Percentiles rank a stretch among this genome's conserved stretches.
Evolutionary conservation across 2,329 filamentous ascomycete genomes (phyloP).

Genomic region (Cladophialophora exuberans): DNA sequence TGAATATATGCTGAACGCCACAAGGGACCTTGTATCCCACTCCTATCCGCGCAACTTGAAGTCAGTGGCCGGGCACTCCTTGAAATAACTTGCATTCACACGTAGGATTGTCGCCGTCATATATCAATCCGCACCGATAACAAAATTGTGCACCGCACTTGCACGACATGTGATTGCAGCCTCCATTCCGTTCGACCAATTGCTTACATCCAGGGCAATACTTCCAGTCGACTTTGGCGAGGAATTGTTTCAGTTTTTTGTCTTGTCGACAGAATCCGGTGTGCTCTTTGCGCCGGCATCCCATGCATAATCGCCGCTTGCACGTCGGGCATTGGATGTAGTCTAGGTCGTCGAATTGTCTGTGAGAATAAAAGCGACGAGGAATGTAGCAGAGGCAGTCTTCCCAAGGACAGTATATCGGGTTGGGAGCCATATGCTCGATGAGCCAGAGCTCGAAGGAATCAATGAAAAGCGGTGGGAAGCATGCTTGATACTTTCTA

Average conservation of each 20-base stretch:
- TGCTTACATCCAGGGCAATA: constrained; percentile 25
- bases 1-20: no score
- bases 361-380: neutral
- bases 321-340: constrained; percentile 7
- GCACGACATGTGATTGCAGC: constrained; percentile 26
- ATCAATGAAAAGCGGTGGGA: constrained; percentile 1
- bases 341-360: constrained; percentile 1
- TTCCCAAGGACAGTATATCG: constrained; percentile 14
- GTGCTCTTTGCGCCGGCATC: constrained; percentile 12
- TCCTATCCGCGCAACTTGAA: no score
- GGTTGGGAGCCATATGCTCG: constrained; percentile 11
- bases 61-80: no score
- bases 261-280: constrained; percentile 9
- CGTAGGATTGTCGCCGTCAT: neutral
- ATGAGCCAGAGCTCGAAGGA: neutral
- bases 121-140: constrained; percentile 16
- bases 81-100: neutral
- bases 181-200: constrained; percentile 22
- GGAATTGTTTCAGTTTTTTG: constrained; percentile 9
- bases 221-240: constrained; percentile 19
- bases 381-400: constrained; percentile 11
- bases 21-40: no score
- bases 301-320: constrained; percentile 11
- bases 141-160: constrained; percentile 24
- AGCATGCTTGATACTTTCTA: neutral